Percentiles rank a stretch among this genome's conserved stretches.
phyloP scores from a whole-genome alignment of 257 asterid species.

The Ehretia macrophylla region DNA sequence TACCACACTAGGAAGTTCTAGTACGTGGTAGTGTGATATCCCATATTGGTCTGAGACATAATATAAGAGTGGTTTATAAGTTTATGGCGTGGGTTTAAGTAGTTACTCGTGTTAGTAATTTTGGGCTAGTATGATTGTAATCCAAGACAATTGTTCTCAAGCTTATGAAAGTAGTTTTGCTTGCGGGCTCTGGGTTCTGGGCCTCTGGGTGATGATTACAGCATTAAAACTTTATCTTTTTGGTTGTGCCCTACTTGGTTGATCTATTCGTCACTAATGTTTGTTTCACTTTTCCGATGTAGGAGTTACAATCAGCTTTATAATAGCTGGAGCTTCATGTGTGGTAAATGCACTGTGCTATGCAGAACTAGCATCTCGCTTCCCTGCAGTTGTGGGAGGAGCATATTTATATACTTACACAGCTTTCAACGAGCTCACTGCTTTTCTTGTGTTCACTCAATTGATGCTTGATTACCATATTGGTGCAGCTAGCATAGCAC shows the following conservation, averaged over 20 bases:
- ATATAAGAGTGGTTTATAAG: too few species aligned
- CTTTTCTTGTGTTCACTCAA: conserved; percentile 87
- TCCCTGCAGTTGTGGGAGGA: conserved; percentile 99
- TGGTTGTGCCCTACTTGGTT: background rate
- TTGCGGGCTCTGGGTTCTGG: too few species aligned
- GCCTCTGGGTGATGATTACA: too few species aligned
- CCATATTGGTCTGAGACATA: too few species aligned
- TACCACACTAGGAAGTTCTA: too few species aligned
- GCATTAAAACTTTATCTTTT: background rate
- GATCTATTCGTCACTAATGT: conserved; percentile 5
- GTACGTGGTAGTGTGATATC: too few species aligned
- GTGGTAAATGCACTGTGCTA: conserved; percentile 88
- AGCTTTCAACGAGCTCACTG: conserved; percentile 94
- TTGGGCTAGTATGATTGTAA: too few species aligned
- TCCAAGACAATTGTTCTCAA: too few species aligned
- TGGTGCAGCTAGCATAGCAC: conserved; percentile 98
- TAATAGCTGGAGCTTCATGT: conserved; percentile 84
- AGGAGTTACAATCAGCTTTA: conserved; percentile 91
- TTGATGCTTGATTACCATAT: conserved; percentile 95
- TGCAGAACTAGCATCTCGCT: conserved; percentile 89
- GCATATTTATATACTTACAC: conserved; percentile 87
- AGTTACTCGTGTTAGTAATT: too few species aligned
- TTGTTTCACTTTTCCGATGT: conserved; percentile 24
- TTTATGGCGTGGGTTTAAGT: too few species aligned
- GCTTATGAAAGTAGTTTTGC: too few species aligned